Conservation (phyloP, 495 filamentous ascomycete genomes). For the Hyaloscypha bicolor region DNA sequence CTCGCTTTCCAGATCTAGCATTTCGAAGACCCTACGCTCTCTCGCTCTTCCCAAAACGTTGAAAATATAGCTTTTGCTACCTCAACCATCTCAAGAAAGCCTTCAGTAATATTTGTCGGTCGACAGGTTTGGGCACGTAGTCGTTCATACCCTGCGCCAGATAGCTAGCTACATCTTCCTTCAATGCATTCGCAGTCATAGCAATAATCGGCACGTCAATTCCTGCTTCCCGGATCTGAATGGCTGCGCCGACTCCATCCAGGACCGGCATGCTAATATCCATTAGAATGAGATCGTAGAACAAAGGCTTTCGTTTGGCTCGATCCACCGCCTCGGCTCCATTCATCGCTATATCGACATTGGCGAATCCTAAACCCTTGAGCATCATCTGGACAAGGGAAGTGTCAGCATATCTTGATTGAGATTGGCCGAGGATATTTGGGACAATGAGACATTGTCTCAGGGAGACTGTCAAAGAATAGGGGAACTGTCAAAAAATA, state of each 20-base stretch:
- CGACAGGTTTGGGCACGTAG: conserved; percentile 63
- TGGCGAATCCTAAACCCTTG: conserved; percentile 53
- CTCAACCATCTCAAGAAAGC: conserved; percentile 48
- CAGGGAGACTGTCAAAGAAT: too few relatives aligned
- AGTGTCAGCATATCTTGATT: too few relatives aligned
- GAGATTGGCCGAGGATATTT: too few relatives aligned
- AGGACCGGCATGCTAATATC: conserved; percentile 55
- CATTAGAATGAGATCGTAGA: conserved; percentile 59
- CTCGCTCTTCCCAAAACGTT: too few relatives aligned
- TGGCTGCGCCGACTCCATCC: conserved; percentile 45
- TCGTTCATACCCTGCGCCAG: conserved; percentile 64
- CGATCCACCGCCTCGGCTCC: conserved; percentile 58
- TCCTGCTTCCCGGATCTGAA: conserved; percentile 39
- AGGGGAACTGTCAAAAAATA: not conserved
- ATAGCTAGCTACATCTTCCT: conserved; percentile 60
- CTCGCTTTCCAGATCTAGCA: too few relatives aligned
- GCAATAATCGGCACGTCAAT: conserved; percentile 60
- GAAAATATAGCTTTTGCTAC: too few relatives aligned
- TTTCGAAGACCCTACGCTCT: too few relatives aligned
- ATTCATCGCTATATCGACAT: conserved; percentile 56
- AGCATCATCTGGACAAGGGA: conserved; percentile 32
- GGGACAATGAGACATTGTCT: conserved; percentile 5
- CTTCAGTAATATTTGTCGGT: conserved; percentile 44
- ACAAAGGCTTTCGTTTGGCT: conserved; percentile 49
- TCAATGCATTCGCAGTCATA: conserved; percentile 65